Evolutionary conservation across 768 basidiomycete genomes (phyloP), one percentile per base, ranked within the genome.

Genomic region (Hemileccinum impolitum): DNA sequence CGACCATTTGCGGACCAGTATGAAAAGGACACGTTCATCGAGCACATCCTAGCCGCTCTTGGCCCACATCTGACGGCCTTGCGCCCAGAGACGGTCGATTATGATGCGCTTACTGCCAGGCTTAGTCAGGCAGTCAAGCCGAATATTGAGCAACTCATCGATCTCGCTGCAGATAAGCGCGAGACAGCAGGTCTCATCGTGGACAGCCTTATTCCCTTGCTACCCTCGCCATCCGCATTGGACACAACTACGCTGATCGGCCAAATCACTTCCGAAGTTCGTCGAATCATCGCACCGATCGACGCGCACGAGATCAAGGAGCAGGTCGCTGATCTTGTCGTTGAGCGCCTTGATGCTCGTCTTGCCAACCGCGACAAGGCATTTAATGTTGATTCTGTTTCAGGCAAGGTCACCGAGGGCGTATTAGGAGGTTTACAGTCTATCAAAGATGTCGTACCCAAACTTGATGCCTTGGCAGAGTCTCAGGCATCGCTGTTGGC

Each of bases 281-380:
- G 84, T 45, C 77, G 78, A 19, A 78, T 82, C 23, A 83, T 88
- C 50, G 84, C 81, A 0, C 86, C 85, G 0, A 78, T 92, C 19
- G 90, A 93, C 59, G 81, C 87, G 0, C 87, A 90, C 57, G 86
- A 87, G 64, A 87, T 93, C 63, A 90, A 90, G 72, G 90, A 92
- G 60, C 87, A 90, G 59, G 89, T 93, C 0, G 87, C 90, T 2
- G 90, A 91, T 62, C 78, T 92, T 25, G 90, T 93, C 2, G 87
- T 93, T 8, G 90, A 90, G 62, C 81, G 90, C 23, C 74, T 93
- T 11, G 87, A 91, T 58, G 85, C 90, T 11, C 81, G 89, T 17
- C 75, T 93, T 41, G 79, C 87, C 32, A 83, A 89, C 23, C 78
- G 90, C 9, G 90, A 92, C 65, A 82, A 84, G 60, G 65, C 77